Evolutionary conservation across 345 rosid genomes (phyloP).

Genomic region (Lagerstroemia speciosa): DNA sequence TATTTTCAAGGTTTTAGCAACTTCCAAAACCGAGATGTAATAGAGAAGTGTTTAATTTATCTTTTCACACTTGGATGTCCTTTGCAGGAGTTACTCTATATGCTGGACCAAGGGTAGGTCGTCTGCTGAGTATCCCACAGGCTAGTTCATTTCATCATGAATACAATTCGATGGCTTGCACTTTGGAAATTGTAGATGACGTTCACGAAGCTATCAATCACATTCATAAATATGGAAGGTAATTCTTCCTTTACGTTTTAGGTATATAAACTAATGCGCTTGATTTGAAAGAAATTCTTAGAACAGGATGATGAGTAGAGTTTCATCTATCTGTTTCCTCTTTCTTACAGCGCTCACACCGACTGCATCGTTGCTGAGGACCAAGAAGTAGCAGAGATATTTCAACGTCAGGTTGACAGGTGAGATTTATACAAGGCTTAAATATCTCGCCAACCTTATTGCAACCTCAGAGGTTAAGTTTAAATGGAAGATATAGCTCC

Average conservation of each 20-base stretch:
- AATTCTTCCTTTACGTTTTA: constrained; percentile 3
- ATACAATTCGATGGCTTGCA: constrained; percentile 77
- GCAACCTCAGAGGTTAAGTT: neutral
- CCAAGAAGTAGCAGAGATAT: constrained; percentile 55
- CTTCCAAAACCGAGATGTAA: neutral
- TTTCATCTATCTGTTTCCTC: constrained; percentile 2
- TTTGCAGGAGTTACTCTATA: constrained; percentile 63
- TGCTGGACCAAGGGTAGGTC: constrained; percentile 76
- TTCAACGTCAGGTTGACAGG: constrained; percentile 88
- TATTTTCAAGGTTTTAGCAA: neutral
- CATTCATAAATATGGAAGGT: constrained; percentile 92
- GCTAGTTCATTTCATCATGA: constrained; percentile 64
- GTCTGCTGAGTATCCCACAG: constrained; percentile 47
- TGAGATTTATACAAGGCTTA: constrained; percentile 6
- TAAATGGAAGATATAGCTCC: neutral
- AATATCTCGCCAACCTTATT: neutral
- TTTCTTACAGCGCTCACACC: constrained; percentile 73
- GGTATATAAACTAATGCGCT: neutral
- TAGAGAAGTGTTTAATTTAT: neutral
- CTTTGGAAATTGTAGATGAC: constrained; percentile 86
- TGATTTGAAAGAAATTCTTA: neutral
- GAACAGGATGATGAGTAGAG: neutral
- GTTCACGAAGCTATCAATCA: constrained; percentile 74
- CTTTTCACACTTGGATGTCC: neutral
- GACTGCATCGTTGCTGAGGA: constrained; percentile 89